Conservation (phyloP, 345 rosid species). For the Dipteronia dyeriana region DNA sequence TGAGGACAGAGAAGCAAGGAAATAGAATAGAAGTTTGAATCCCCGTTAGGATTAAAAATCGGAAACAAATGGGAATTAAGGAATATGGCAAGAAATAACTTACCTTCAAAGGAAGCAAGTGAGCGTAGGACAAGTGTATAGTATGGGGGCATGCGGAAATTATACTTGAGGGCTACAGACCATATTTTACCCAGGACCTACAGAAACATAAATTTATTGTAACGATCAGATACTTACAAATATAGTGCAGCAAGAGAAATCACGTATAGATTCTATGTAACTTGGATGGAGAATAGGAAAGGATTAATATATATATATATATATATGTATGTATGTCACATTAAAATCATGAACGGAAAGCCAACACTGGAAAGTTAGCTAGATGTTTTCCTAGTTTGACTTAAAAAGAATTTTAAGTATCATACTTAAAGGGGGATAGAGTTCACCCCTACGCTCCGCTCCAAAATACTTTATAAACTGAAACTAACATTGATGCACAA, state of each 20-base stretch:
- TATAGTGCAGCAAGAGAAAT: conserved; percentile 5
- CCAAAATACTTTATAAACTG: not conserved
- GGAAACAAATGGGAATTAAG: not conserved
- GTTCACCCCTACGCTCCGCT: not conserved
- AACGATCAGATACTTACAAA: conserved; percentile 2
- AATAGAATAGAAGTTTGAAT: not conserved
- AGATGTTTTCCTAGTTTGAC: not conserved
- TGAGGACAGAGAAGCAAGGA: not conserved
- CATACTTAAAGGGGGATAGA: not conserved
- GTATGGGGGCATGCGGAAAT: conserved; percentile 95
- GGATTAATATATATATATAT: not conserved
- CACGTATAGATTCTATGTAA: not conserved
- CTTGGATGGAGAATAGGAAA: conserved; percentile 5
- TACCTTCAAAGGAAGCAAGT: conserved; percentile 96
- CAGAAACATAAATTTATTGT: conserved; percentile 11
- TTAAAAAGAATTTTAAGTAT: not conserved
- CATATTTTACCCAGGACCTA: conserved; percentile 87
- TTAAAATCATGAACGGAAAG: not conserved
- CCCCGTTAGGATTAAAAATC: not conserved
- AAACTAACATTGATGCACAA: not conserved
- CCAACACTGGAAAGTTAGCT: not conserved
- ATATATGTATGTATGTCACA: not conserved
- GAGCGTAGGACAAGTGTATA: conserved; percentile 93
- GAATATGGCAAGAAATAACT: conserved; percentile 1
- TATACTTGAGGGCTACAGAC: conserved; percentile 86